Evolutionary conservation across 768 basidiomycete species (phyloP), one percentile per base, ranked within the genome.

Genomic region (Amanita polypyramis): DNA sequence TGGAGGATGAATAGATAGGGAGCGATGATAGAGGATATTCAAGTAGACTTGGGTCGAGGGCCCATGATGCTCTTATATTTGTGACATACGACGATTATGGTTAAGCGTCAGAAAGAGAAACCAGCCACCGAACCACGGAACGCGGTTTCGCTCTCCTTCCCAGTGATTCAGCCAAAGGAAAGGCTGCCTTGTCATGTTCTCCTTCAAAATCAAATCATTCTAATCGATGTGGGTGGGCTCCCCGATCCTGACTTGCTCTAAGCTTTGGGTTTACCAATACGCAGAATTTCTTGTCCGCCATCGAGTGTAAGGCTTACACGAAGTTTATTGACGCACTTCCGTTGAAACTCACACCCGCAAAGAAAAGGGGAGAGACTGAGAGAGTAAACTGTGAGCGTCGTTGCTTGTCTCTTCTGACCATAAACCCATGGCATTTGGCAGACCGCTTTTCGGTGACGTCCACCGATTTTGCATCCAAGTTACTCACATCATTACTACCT

Each of bases 111-210:
- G 25, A 27, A 7, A 27, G 25, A 27, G 25, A 27, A 27, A 7
- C 25, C 25, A 7, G 3, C 25, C 7, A 27, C 7, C 7, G 25
- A 27, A 27, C 25, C 25, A 27, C 3, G 25, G 25, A 27, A 27
- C 25, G 25, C 25, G 7, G 4, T 14, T 3, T 35, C 34, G 4
- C 11, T 29, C 27, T 17, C 5, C 11, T 79, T 77, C 77, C 77
- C 77, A 77, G 75, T 79, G 76, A 77, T 77, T 79, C 72, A 80
- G 77, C 78, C 79, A 77, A 78, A 79, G 67, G 80, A 74, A 78
- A 78, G 76, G 76, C 78, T 77, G 76, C 76, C 79, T 76, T 79
- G 77, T 79, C 79, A 49, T 76, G 19, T 20, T 23, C n/a, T 44
- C 27, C 43, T 44, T 30, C 43, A 33, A 14, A 21, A 44, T 29